Percentiles rank a stretch among this genome's conserved stretches.
phyloP scores from a whole-genome alignment of 2,329 filamentous ascomycete species.

The Sarocladium strictum region DNA sequence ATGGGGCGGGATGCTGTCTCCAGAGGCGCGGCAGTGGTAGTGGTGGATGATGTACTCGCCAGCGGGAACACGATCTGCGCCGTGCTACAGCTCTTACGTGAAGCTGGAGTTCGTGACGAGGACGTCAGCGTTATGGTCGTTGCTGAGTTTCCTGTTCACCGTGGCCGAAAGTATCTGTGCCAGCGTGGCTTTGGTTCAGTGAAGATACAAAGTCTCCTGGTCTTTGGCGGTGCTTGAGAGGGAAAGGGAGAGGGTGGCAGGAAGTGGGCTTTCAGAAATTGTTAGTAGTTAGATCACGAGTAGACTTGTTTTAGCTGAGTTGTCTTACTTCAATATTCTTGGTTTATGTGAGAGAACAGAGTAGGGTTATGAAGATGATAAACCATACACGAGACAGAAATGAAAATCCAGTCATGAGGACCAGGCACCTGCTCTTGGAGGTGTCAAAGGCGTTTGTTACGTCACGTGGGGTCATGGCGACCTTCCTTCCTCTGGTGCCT shows the following conservation, averaged over 20 bases:
- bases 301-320: not conserved
- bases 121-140: slow-evolving; percentile 45
- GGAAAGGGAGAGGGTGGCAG: not conserved
- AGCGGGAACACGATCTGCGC: slow-evolving; percentile 49
- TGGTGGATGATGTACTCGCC: slow-evolving; percentile 56
- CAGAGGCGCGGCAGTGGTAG: slow-evolving; percentile 37
- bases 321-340: not conserved
- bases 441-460: too few species aligned
- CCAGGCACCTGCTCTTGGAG: too few species aligned
- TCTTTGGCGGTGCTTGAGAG: slow-evolving; percentile 24
- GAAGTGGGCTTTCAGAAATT: not conserved
- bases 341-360: not conserved
- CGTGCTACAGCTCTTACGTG: slow-evolving; percentile 39
- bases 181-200: slow-evolving; percentile 42
- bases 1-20: slow-evolving; percentile 39
- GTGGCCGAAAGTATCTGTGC: slow-evolving; percentile 41
- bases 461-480: too few species aligned
- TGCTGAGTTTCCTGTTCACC: slow-evolving; percentile 51
- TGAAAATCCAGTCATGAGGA: too few species aligned
- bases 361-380: too few species aligned
- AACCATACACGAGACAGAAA: too few species aligned
- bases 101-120: slow-evolving; percentile 34
- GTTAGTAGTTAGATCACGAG: not conserved
- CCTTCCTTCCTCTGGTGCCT: too few species aligned
- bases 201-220: slow-evolving; percentile 45